Percentiles rank a stretch among this genome's conserved stretches.
These are phyloP conservation scores for Rosellinia necatrix DNA, from an alignment of 2,329 filamentous ascomycete genomes.

Conservation along the genomic window DNA sequence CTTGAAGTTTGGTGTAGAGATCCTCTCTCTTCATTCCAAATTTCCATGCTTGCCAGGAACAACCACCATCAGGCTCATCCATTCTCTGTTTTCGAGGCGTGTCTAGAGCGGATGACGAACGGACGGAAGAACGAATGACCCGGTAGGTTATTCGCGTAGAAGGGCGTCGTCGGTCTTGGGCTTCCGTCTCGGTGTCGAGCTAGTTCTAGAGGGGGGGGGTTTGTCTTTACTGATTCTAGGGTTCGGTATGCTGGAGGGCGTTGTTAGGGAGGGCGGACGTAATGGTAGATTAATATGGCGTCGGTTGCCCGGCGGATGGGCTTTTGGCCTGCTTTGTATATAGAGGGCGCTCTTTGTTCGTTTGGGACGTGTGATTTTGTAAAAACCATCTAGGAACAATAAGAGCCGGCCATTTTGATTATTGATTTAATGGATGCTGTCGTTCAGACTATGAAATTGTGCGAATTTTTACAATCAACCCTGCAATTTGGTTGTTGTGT, in stretches of 20 bases:
- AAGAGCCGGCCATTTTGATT: slow-evolving; percentile 21
- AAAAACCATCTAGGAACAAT: slow-evolving; percentile 13
- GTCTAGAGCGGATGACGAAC: slow-evolving; percentile 23
- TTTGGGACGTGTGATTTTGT: slow-evolving; percentile 32
- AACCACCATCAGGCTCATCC: slow-evolving; percentile 54
- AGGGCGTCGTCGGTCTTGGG: slow-evolving; percentile 17
- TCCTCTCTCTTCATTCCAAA: slow-evolving; percentile 65
- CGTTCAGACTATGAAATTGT: slow-evolving; percentile 10
- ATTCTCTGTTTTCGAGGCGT: slow-evolving; percentile 45
- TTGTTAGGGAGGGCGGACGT: slow-evolving; percentile 14
- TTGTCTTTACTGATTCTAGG: slow-evolving; percentile 20
- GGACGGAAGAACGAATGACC: not conserved
- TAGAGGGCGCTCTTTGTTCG: slow-evolving; percentile 19
- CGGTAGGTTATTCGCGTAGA: slow-evolving; percentile 10
- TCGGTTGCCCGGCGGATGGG: slow-evolving; percentile 1
- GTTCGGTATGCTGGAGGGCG: slow-evolving; percentile 15
- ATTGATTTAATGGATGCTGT: slow-evolving; percentile 9
- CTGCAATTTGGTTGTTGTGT: not conserved
- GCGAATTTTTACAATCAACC: not conserved
- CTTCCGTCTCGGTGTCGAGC: slow-evolving; percentile 8
- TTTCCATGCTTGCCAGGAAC: slow-evolving; percentile 65
- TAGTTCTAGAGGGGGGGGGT: not conserved
- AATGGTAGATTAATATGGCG: slow-evolving; percentile 13
- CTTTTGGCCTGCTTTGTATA: slow-evolving; percentile 27
- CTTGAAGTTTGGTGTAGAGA: slow-evolving; percentile 61